Conservation (phyloP, 164 flowering plant genomes). For the Vitis vinifera region ASM3070453v1 NC_081811.1:1416501-1417000, state of each 20-base stretch:
- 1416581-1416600: too few species aligned
- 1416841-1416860: background rate
- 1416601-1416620: too few species aligned
- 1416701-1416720: background rate
- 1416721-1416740: background rate
- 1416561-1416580: background rate
- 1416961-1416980: too few species aligned
- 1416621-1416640: too few species aligned
- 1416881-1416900: background rate
- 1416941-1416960: too few species aligned
- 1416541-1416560: background rate
- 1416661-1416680: too few species aligned
- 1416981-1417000: too few species aligned
- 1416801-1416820: background rate
- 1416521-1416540: background rate
- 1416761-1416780: background rate
- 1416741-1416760: background rate
- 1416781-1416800: background rate
- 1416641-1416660: too few species aligned
- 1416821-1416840: background rate
- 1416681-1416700: too few species aligned
- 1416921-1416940: too few species aligned
- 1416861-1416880: background rate
- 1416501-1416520: background rate
- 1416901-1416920: too few species aligned